phyloP scores from a whole-genome alignment of 2,329 filamentous ascomycete genomes.

The Cytospora schulzeri region DNA sequence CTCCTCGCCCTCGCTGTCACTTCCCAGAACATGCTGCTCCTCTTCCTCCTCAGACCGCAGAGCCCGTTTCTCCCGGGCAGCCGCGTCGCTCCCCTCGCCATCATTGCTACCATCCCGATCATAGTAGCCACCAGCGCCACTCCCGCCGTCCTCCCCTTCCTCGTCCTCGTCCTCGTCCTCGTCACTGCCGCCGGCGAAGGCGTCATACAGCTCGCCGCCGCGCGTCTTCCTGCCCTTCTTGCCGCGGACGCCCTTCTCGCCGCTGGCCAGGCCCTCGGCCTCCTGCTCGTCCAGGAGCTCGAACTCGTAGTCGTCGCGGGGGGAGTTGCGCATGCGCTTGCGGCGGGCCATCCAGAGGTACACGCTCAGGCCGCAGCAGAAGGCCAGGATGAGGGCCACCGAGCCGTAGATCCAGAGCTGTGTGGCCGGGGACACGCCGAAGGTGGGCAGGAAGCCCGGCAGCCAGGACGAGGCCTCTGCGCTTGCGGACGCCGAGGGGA shows the following conservation, averaged over 20 bases:
- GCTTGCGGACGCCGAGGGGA: slow-evolving; percentile 38
- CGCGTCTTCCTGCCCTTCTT: slow-evolving; percentile 55
- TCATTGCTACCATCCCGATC: slow-evolving; percentile 30
- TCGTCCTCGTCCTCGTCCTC: slow-evolving; percentile 77
- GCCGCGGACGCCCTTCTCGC: slow-evolving; percentile 47
- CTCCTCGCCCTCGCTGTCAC: slow-evolving; percentile 47
- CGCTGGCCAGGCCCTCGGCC: slow-evolving; percentile 53
- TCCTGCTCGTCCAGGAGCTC: slow-evolving; percentile 88
- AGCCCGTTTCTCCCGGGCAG: slow-evolving; percentile 36
- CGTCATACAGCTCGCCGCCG: slow-evolving; percentile 93
- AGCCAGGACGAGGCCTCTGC: slow-evolving; percentile 65
- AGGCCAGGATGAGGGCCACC: slow-evolving; percentile 78
- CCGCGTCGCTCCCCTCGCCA: slow-evolving; percentile 31
- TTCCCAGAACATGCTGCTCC: slow-evolving; percentile 53
- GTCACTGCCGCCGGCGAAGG: slow-evolving; percentile 83
- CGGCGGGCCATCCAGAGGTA: slow-evolving; percentile 82
- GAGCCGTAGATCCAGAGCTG: slow-evolving; percentile 94
- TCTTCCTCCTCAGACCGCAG: slow-evolving; percentile 37
- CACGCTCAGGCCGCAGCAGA: slow-evolving; percentile 77
- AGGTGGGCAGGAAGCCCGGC: slow-evolving; percentile 86
- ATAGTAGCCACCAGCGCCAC: slow-evolving; percentile 43
- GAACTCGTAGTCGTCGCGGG: slow-evolving; percentile 88
- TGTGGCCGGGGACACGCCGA: slow-evolving; percentile 83
- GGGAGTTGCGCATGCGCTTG: slow-evolving; percentile 72
- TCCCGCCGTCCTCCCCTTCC: slow-evolving; percentile 47